phyloP scores from a whole-genome alignment of 2,329 filamentous ascomycete species.

The Metarhizium brunneum region DNA sequence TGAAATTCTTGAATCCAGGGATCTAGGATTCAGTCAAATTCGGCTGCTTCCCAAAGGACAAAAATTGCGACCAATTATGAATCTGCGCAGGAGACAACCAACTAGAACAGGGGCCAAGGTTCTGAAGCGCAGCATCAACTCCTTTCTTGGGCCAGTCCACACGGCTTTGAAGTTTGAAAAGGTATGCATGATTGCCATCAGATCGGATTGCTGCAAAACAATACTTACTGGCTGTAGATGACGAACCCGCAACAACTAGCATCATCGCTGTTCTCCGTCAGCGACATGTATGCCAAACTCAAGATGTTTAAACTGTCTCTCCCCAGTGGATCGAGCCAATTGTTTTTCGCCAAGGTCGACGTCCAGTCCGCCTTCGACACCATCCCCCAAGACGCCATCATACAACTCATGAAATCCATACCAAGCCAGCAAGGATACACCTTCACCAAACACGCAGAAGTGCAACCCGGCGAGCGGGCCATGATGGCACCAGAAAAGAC shows the following conservation, averaged over 20 bases:
- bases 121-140: constrained; percentile 32
- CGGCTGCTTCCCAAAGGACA: constrained; percentile 73
- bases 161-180: constrained; percentile 73
- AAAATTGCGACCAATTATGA: constrained; percentile 77
- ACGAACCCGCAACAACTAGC: constrained; percentile 56
- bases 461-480: constrained; percentile 39
- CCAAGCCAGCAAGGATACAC: constrained; percentile 54
- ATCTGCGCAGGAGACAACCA: constrained; percentile 59
- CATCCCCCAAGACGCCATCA: constrained; percentile 71
- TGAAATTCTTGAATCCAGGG: constrained; percentile 48
- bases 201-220: not conserved
- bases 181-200: constrained; percentile 28
- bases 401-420: constrained; percentile 55
- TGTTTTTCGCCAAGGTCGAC: constrained; percentile 91
- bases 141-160: constrained; percentile 61
- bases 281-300: constrained; percentile 68
- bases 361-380: constrained; percentile 91
- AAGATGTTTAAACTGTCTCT: constrained; percentile 56
- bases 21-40: constrained; percentile 68
- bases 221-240: constrained; percentile 13
- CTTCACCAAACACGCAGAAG: constrained; percentile 65
- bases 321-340: constrained; percentile 20
- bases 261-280: constrained; percentile 69
- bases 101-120: constrained; percentile 55
- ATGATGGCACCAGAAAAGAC: constrained; percentile 11